Percentiles rank a stretch among this genome's conserved stretches.
Conservation (phyloP, 1,139 yeast species). For the Taphrina communis region DNA sequence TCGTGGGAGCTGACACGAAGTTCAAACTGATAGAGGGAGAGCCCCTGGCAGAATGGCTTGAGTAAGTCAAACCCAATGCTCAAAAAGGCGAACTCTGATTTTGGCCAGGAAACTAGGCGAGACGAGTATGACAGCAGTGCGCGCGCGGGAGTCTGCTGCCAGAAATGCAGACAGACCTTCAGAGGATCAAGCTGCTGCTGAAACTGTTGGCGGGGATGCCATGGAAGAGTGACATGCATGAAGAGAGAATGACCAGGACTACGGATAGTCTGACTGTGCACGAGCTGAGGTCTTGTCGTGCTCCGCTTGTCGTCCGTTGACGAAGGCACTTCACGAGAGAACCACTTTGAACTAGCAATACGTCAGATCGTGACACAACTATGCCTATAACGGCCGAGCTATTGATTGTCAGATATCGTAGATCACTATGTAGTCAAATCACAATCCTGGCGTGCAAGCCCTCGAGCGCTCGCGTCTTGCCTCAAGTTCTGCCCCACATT, state of each 20-base stretch:
- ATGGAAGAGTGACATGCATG: constrained; percentile 27
- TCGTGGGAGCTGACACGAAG: constrained; percentile 79
- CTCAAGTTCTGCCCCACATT: background rate
- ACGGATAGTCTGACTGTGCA: background rate
- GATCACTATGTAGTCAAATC: too few relatives aligned
- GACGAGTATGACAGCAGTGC: constrained; percentile 43
- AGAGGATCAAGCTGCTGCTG: constrained; percentile 52
- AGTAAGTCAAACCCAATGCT: constrained; percentile 50
- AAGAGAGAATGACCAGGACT: background rate
- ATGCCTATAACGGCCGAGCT: too few relatives aligned
- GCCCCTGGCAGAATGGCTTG: constrained; percentile 76
- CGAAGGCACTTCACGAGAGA: too few relatives aligned
- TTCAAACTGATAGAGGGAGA: constrained; percentile 86
- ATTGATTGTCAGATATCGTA: too few relatives aligned
- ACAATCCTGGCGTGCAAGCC: too few relatives aligned
- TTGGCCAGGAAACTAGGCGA: constrained; percentile 44
- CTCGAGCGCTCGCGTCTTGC: background rate
- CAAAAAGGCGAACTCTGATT: background rate
- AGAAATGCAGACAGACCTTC: constrained; percentile 53
- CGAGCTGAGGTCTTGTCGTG: background rate
- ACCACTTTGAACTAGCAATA: too few relatives aligned
- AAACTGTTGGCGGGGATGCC: constrained; percentile 48
- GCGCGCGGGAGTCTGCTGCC: constrained; percentile 41
- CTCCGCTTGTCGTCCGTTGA: background rate
- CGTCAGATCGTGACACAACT: too few relatives aligned